phyloP scores from a whole-genome alignment of 495 filamentous ascomycete species.

The Aspergillus saccharolyticus region DNA sequence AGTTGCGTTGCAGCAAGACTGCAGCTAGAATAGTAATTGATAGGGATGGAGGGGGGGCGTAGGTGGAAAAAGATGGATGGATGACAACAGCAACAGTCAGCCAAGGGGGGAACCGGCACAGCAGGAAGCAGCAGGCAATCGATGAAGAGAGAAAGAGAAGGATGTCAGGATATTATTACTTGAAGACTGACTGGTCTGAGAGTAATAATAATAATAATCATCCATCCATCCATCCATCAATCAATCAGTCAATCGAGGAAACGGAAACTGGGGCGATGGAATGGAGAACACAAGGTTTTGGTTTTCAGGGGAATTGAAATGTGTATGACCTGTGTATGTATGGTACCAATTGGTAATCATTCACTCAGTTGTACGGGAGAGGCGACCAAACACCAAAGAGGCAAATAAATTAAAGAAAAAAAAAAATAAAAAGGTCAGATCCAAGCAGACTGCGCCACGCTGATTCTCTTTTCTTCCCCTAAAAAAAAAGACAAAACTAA shows the following conservation, averaged over 20 bases:
- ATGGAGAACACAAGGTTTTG: no score
- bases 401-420: slow-evolving; percentile 1
- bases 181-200: not conserved
- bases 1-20: not conserved
- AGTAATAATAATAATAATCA: no score
- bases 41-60: not conserved
- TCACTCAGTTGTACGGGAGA: not conserved
- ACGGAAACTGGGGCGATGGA: not conserved
- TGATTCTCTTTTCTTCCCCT: not conserved
- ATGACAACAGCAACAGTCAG: slow-evolving; percentile 1
- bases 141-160: not conserved
- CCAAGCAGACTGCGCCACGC: slow-evolving; percentile 12
- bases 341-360: not conserved
- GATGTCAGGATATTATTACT: slow-evolving; percentile 1
- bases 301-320: not conserved
- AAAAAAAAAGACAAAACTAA: not conserved
- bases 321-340: not conserved
- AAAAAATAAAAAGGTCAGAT: not conserved
- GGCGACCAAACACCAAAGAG: not conserved
- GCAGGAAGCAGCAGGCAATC: not conserved
- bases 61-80: slow-evolving; percentile 2
- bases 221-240: no score
- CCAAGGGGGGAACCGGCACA: slow-evolving; percentile 1
- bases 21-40: not conserved
- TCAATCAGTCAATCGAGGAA: not conserved